phyloP scores from a whole-genome alignment of 2,329 filamentous ascomycete genomes.

The Paraphaeosphaeria sporulosa region DNA sequence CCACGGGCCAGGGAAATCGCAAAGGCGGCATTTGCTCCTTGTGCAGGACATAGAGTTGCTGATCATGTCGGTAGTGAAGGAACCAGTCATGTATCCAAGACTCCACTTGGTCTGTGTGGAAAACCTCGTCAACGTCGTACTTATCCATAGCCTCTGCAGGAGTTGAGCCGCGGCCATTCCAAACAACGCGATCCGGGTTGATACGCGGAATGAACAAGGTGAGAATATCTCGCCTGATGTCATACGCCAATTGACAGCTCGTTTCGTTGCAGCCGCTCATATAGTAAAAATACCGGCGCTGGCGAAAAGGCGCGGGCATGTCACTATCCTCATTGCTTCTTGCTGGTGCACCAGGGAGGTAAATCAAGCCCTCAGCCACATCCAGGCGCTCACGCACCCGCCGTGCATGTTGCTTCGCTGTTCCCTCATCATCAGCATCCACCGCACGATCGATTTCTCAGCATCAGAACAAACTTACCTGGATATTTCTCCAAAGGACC shows the following conservation, averaged over 20 bases:
- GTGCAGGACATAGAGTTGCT: slow-evolving; percentile 48
- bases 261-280: slow-evolving; percentile 61
- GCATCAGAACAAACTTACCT: slow-evolving; percentile 30
- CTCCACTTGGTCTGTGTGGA: slow-evolving; percentile 55
- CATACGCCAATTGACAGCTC: slow-evolving; percentile 65
- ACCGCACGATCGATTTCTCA: slow-evolving; percentile 11
- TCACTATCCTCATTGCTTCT: slow-evolving; percentile 66
- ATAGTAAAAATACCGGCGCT: slow-evolving; percentile 70
- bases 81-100: slow-evolving; percentile 43
- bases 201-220: slow-evolving; percentile 77
- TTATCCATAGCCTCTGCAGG: slow-evolving; percentile 66
- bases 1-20: slow-evolving; percentile 22
- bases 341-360: slow-evolving; percentile 61
- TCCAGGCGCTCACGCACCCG: slow-evolving; percentile 47
- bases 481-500: slow-evolving; percentile 50
- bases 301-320: slow-evolving; percentile 63
- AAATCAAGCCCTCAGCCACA: slow-evolving; percentile 58
- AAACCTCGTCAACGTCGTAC: slow-evolving; percentile 75
- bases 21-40: slow-evolving; percentile 26
- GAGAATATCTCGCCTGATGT: slow-evolving; percentile 67
- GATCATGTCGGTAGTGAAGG: slow-evolving; percentile 21
- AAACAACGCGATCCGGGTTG: slow-evolving; percentile 68
- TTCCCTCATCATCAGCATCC: slow-evolving; percentile 9
- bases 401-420: slow-evolving; percentile 52
- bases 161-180: slow-evolving; percentile 68